Base-by-base conservation (phyloP, 495 filamentous ascomycete genomes). In the Chaetomium fimeti region DNA sequence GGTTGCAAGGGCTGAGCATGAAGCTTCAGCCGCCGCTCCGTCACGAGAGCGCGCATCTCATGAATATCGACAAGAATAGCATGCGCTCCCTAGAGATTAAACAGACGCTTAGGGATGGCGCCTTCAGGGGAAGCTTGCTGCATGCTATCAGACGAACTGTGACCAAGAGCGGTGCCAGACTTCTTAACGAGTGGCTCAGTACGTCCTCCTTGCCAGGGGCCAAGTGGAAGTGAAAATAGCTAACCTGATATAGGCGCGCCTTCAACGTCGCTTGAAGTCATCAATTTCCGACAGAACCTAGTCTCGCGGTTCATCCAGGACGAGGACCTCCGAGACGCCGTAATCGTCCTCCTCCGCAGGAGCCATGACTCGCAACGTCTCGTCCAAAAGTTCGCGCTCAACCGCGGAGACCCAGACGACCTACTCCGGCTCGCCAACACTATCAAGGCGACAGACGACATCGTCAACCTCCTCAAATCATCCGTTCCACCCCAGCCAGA, bases 381-480 rank as follows among this genome's bases (percentile, higher is more conserved):
- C 42, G 86, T 97, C 1, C 93, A 97, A 71, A 96, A 92, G 65
- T 97, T 99, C 68, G 88, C 93, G 2, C 80, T 97, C 11, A 92
- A 92, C 18, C 84, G 90, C 56, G 94, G 93, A n/a, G 91, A 97
- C 67, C 81, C 93, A n/a, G 93, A 97, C 74, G 94, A 98, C 71
- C 79, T 99, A 27, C 79, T 98, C 20, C 87, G 84, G 24, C 81
- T 99, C 15, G 90, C 90, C 5, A 85, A 83, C 59, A 95, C 94
- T 0, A 89, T 98, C 62, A 80, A 87, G 60, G 89, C 90, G 6
- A 93, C 92, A 2, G 82, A 86, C 36, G 82, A 88, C 7, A 87
- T 97, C 48, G 82, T 82, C 32, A 71, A 56, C 27, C 70, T 75
- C 52, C 68, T 82, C 22, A 40, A 61, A 66, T 67, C 81, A 47